Evolutionary conservation across 2,329 filamentous ascomycete species (phyloP), one percentile per base, ranked within the genome.

Genomic region (Colletotrichum gloeosporioides): DNA sequence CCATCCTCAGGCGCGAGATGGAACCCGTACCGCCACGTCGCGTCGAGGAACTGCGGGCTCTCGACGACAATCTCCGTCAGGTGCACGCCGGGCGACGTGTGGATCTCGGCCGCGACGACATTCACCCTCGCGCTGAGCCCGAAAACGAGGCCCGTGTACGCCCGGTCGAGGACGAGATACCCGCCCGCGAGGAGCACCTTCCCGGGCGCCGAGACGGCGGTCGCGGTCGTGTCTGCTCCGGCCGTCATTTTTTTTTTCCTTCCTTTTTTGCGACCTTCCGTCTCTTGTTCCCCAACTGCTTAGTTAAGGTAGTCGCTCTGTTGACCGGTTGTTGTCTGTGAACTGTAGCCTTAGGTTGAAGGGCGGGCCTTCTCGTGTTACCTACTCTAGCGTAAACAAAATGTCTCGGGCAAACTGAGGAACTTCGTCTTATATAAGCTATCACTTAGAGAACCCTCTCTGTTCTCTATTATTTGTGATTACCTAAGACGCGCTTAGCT

Each of bases 161-260:
- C 89, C 77, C 95, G 92, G 87, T 99, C 96, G 62, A 99, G 93
- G 27, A 98, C 96, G 62, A 99, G 92, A 86, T 99, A 99, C 77
- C 97, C 97, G 78, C 97, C 97, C 6, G 96, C 95, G 70, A 99
- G 91, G 78, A 99, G 91, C 77, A 99, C 97, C 88, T 99, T 99
- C 80, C 97, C 97, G 22, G 97, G 97, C 27, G 97, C 96, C 78
- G 97, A 99, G 79, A 98, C 92, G 82, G 93, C 93, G 29, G 82
- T 86, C 31, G 82, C 86, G 65, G 87, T 86, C 65, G 87, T 83
- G 81, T 84, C 82, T 71, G 36, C 62, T 16, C 71, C 53, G 29
- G 68, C 66, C 27, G 75, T 68, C 75, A 76, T 76, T 31, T 49
- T 67, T 53, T n/a, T 22, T 10, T 27, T 18, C 4, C 13, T 27